phyloP scores from a whole-genome alignment of 2,329 filamentous ascomycete species.

The Colletotrichum graminicola region DNA sequence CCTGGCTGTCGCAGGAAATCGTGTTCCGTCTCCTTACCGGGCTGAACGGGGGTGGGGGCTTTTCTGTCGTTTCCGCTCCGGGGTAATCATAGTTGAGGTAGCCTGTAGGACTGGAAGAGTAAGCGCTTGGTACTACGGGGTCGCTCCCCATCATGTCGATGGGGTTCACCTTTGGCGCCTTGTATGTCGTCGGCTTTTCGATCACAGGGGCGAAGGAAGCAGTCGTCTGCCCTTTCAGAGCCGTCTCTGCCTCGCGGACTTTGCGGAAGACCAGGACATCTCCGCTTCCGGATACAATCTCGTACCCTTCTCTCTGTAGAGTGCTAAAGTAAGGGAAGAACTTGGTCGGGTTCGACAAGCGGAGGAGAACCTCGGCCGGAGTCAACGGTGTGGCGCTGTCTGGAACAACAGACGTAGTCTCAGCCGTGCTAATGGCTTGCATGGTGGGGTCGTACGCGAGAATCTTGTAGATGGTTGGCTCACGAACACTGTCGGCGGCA shows the following conservation, averaged over 20 bases:
- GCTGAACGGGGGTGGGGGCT: conserved; percentile 54
- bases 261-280: conserved; percentile 77
- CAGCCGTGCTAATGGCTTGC: conserved; percentile 68
- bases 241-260: conserved; percentile 54
- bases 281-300: conserved; percentile 72
- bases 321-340: conserved; percentile 74
- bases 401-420: conserved; percentile 68
- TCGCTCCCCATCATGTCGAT: conserved; percentile 67
- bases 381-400: conserved; percentile 64
- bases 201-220: conserved; percentile 16
- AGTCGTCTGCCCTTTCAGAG: conserved; percentile 31
- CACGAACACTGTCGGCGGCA: conserved; percentile 30
- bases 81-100: conserved; percentile 71
- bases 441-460: conserved; percentile 73
- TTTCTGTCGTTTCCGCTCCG: conserved; percentile 47
- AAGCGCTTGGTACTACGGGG: conserved; percentile 58
- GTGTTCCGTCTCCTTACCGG: conserved; percentile 51
- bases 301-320: conserved; percentile 72
- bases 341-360: conserved; percentile 71
- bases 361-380: conserved; percentile 70
- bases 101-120: conserved; percentile 74
- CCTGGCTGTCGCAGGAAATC: conserved; percentile 60
- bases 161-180: conserved; percentile 62
- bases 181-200: conserved; percentile 38
- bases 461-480: conserved; percentile 68